Evolutionary conservation across 1,139 yeast species (phyloP), one percentile per base, ranked within the genome.

Genomic region (Yamadazyma siamensis): DNA sequence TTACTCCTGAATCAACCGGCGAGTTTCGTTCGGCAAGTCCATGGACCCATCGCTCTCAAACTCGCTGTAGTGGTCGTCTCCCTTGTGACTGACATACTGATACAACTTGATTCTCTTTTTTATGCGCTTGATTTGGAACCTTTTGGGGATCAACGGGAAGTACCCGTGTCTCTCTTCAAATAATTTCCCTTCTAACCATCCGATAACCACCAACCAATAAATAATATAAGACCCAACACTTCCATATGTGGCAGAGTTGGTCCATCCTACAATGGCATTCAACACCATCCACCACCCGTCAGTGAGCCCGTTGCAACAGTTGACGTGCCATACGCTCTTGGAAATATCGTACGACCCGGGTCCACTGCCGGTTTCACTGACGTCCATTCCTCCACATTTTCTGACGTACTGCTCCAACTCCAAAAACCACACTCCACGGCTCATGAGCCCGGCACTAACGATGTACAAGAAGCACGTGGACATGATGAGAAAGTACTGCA

Each of bases 191-290:
- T 73, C 60, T 32, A 87, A 63, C 54, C 77, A 59, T 0, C 54
- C 35, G 26, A 81, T 76, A 10, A 87, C 75, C 21, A 70, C 56
- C 5, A 75, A 27, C 98, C 98, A 89, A 59, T 85, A 89, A 5
- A 65, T 40, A 42, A 77, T 71, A 58, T 89, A 89, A 31, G 88
- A 75, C 13, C 72, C 56, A n/a, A 89, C 88, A 23, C 95, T 85
- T 13, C 96, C 96, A 52, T 84, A 86, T 2, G 96, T 88, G 12
- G 96, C 97, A 21, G 94, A 77, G 58, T 89, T 89, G 21, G 91
- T 85, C 98, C 98, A 89, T 1, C 97, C 98, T 34, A 91, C 71
- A 10, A 89, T 64, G 5, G 97, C 96, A 46, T 91, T 88, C 54
- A 88, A 73, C 21, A 89, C 71, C 81, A 86, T 87, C 96, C 96